phyloP scores from a whole-genome alignment of 768 basidiomycete genomes.

The Kwoniella botswanensis region DNA sequence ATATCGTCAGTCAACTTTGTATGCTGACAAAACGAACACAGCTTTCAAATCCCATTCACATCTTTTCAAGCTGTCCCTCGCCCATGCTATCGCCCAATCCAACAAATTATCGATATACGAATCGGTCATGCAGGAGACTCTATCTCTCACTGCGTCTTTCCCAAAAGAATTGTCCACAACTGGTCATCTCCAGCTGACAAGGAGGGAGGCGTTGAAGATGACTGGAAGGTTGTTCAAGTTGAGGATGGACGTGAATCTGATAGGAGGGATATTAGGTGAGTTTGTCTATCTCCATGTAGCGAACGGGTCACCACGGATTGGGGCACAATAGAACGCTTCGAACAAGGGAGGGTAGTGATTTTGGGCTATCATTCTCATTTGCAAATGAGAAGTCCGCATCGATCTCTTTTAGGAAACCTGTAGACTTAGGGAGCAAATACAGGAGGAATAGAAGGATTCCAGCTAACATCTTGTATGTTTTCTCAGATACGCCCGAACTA shows the following conservation, averaged over 20 bases:
- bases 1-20: neutral
- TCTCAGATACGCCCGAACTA: slow-evolving; percentile 79
- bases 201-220: slow-evolving; percentile 82
- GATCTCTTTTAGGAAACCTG: too few species aligned
- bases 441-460: neutral
- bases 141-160: slow-evolving; percentile 81
- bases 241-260: slow-evolving; percentile 84
- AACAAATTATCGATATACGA: slow-evolving; percentile 90
- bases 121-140: slow-evolving; percentile 72
- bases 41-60: slow-evolving; percentile 85
- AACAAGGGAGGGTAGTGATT: neutral
- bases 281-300: neutral
- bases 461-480: neutral
- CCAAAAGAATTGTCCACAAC: slow-evolving; percentile 80
- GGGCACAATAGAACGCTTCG: neutral
- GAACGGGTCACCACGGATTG: too few species aligned
- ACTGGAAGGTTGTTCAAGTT: slow-evolving; percentile 86
- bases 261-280: slow-evolving; percentile 77
- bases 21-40: slow-evolving; percentile 50
- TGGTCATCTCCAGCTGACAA: slow-evolving; percentile 74
- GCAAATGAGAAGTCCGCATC: too few species aligned
- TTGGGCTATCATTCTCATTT: too few species aligned
- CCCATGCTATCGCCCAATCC: slow-evolving; percentile 92
- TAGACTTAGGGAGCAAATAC: neutral
- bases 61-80: slow-evolving; percentile 73